A percentile compares a stretch with the other conserved stretches of the same genome.
Evolutionary conservation across 768 basidiomycete species (phyloP).

Genomic region (Leccinum olivaceopallidum): DNA sequence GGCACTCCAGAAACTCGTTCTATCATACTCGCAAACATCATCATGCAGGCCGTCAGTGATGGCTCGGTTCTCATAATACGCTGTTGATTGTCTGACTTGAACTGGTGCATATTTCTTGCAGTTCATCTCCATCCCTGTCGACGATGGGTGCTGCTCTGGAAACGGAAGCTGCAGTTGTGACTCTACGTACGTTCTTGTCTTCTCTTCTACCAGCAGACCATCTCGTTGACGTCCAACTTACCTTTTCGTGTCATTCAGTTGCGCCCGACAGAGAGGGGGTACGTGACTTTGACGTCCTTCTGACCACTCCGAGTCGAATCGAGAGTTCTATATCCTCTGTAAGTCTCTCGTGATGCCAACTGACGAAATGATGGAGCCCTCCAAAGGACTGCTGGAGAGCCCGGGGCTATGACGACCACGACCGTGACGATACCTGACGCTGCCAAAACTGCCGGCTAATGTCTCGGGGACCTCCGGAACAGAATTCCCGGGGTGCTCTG

Average conservation of each 20-base stretch:
- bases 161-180: slow-evolving; percentile 12
- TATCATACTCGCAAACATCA: slow-evolving; percentile 1
- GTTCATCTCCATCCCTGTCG: slow-evolving; percentile 8
- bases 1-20: neutral
- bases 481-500: no score
- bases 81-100: neutral
- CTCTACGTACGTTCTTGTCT: slow-evolving; percentile 6
- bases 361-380: slow-evolving; percentile 50
- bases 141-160: slow-evolving; percentile 23
- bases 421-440: no score
- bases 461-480: no score
- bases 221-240: neutral
- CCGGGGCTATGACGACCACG: no score
- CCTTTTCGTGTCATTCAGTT: slow-evolving; percentile 4
- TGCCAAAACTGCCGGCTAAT: neutral
- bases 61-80: neutral
- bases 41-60: slow-evolving; percentile 24
- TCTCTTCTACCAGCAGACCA: no score
- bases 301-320: slow-evolving; percentile 6
- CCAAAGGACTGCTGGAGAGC: slow-evolving; percentile 37
- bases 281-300: slow-evolving; percentile 25
- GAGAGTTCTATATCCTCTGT: slow-evolving; percentile 42
- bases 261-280: slow-evolving; percentile 46
- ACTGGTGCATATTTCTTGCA: neutral
- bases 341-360: slow-evolving; percentile 56